Base-by-base conservation (phyloP, 2,329 filamentous ascomycete species). In the Pseudophaeomoniella oleicola region DNA sequence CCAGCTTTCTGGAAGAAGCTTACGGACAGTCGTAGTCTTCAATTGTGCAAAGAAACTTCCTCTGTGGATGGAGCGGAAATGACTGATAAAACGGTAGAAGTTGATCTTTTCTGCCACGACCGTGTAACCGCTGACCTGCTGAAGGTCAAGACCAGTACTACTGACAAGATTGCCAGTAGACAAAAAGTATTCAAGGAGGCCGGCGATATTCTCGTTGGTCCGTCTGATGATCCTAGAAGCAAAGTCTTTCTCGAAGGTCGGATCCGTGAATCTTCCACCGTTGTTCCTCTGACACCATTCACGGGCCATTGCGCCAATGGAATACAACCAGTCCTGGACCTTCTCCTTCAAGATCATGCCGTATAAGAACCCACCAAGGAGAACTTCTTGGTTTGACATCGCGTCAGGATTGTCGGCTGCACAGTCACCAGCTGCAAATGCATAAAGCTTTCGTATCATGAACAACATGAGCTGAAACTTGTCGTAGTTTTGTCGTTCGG, bases 91-190 rank as follows among this genome's bases (percentile, higher is more conserved):
- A 50, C 90, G 84, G 52, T 93, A 76, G 57, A 96, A 98, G 64
- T 98, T 98, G 55, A 98, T 88, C 69, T 96, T 96, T 57, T 98
- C 90, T 2, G 90, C 90, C 36, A 96, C 87, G 35, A 98, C 86
- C 0, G 85, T 93, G 58, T 93, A 98, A 43, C 90, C 90, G 10
- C 88, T 90, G 0, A 81, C 79, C 59, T 98, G 90, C 54, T 96
- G 90, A 51, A 94, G 60, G 69, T 98, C 90, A 30, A 98, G 69
- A 45, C 90, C 90, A 18, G 84, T 93, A 11, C 84, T 78, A 65
- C 84, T 93, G 51, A 85, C 76, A 32, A 98, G 65, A 51, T 98
- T 98, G 47, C 90, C 90, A 0, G 90, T 98, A 0, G 88, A 93
- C 43, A 98, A 63, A 60, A 98, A 98, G 57, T 98, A 98, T 54